Evolutionary conservation across 805 yeast genomes (phyloP).

Genomic region (Kurtzmaniella cleridarum): DNA sequence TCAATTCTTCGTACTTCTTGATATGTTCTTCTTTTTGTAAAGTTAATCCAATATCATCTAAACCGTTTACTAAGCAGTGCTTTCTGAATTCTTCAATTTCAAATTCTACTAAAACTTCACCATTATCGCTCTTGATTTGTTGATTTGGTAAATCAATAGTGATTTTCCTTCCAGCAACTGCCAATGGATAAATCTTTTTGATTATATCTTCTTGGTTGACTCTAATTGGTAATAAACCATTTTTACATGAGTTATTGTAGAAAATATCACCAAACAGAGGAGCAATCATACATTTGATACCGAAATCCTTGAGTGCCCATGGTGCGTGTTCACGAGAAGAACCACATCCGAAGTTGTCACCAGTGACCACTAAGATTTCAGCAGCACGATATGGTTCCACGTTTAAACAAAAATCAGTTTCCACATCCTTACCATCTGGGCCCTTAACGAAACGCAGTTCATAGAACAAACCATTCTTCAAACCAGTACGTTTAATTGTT

Average conservation of each 20-base stretch:
- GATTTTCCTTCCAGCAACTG: slow-evolving; percentile 63
- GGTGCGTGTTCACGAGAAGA: slow-evolving; percentile 99
- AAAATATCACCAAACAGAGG: slow-evolving; percentile 98
- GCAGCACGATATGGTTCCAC: slow-evolving; percentile 77
- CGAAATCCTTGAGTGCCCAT: slow-evolving; percentile 98
- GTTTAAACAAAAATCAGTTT: slow-evolving; percentile 89
- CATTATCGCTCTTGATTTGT: slow-evolving; percentile 60
- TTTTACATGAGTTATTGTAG: slow-evolving; percentile 95
- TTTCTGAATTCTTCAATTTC: slow-evolving; percentile 90
- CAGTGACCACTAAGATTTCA: slow-evolving; percentile 82
- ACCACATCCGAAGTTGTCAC: slow-evolving; percentile 98
- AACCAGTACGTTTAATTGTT: slow-evolving; percentile 96
- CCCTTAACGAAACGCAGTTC: slow-evolving; percentile 72
- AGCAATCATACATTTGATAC: slow-evolving; percentile 92
- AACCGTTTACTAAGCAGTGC: slow-evolving; percentile 89
- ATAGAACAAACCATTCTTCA: slow-evolving; percentile 81
- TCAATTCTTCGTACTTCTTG: slow-evolving; percentile 62
- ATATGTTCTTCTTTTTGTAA: slow-evolving; percentile 82
- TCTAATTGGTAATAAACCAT: slow-evolving; percentile 90
- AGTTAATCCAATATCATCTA: slow-evolving; percentile 95
- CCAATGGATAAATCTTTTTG: slow-evolving; percentile 73
- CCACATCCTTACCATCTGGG: slow-evolving; percentile 64
- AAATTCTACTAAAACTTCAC: slow-evolving; percentile 67
- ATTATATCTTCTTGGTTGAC: slow-evolving; percentile 72
- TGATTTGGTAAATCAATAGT: slow-evolving; percentile 86